These are phyloP conservation scores for Harringtonia aguacate DNA, from an alignment of 2,329 filamentous ascomycete species.

Conservation along the genomic window DNA sequence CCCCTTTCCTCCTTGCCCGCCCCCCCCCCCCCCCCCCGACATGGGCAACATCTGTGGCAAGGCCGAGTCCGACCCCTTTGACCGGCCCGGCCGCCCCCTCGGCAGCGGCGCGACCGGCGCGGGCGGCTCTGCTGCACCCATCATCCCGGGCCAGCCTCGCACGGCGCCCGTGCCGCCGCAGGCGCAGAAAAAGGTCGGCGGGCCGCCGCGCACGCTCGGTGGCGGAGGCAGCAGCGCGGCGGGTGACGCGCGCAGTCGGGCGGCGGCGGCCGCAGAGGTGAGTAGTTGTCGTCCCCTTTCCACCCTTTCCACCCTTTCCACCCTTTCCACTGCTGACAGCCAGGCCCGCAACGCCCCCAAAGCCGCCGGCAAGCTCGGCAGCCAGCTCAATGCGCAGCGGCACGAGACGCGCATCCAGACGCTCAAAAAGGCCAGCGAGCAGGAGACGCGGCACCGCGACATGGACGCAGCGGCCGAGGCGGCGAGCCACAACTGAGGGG, in stretches of 20 bases:
- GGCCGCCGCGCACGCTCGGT: slow-evolving; percentile 54
- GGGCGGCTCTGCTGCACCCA: neutral
- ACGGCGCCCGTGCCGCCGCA: slow-evolving; percentile 39
- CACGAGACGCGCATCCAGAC: slow-evolving; percentile 59
- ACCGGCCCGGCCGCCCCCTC: slow-evolving; percentile 61
- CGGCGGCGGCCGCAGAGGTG: slow-evolving; percentile 79
- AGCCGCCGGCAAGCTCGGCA: slow-evolving; percentile 56
- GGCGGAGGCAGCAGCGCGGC: slow-evolving; percentile 22
- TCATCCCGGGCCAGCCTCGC: slow-evolving; percentile 25
- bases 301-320: neutral
- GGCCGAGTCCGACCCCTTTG: slow-evolving; percentile 52
- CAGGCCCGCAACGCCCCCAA: slow-evolving; percentile 25
- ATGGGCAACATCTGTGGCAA: slow-evolving; percentile 91
- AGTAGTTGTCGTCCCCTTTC: slow-evolving; percentile 15
- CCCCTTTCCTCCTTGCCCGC: neutral
- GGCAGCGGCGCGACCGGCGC: slow-evolving; percentile 35
- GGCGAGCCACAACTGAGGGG: slow-evolving; percentile 48
- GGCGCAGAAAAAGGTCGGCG: slow-evolving; percentile 33
- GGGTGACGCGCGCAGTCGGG: slow-evolving; percentile 58
- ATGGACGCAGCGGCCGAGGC: slow-evolving; percentile 52
- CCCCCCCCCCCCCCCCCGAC: slow-evolving; percentile 6
- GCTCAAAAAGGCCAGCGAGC: slow-evolving; percentile 55
- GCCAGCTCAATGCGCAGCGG: slow-evolving; percentile 66
- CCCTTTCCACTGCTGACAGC: neutral
- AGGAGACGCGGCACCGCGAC: slow-evolving; percentile 55